Evolutionary conservation across 371 early-diverging fungal genomes (phyloP).

Genomic region (Mortierella sp.): DNA sequence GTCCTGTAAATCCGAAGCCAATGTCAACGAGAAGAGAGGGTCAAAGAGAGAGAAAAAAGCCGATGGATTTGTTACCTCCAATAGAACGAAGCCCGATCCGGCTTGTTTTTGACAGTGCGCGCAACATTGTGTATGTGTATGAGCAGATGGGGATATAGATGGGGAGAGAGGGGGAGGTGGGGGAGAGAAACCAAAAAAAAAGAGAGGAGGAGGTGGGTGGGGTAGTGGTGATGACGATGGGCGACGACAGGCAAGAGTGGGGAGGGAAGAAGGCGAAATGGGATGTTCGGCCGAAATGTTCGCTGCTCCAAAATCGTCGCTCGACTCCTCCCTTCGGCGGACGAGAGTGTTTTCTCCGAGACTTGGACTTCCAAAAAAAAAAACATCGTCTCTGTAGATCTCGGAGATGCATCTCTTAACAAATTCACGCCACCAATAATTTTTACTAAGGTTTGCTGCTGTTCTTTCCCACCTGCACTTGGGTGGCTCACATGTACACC

Average conservation of each 20-base stretch:
- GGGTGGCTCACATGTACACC: too few species aligned
- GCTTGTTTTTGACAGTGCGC: slow-evolving; percentile 49
- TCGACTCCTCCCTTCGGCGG: not conserved
- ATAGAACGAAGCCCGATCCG: slow-evolving; percentile 43
- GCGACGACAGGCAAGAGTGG: not conserved
- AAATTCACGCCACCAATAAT: too few species aligned
- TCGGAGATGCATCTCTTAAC: slow-evolving; percentile 14
- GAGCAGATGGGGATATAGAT: not conserved
- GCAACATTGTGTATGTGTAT: slow-evolving; percentile 37
- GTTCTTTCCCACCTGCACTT: too few species aligned
- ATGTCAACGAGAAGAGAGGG: too few species aligned
- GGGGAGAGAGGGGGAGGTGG: not conserved
- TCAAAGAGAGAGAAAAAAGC: too few species aligned
- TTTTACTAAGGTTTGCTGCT: too few species aligned
- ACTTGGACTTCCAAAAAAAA: too few species aligned
- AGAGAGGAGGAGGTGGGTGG: slow-evolving; percentile 1
- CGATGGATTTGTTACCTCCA: slow-evolving; percentile 35
- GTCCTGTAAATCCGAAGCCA: too few species aligned
- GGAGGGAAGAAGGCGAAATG: not conserved
- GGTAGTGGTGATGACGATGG: slow-evolving; percentile 12
- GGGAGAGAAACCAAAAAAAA: not conserved
- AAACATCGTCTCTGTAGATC: not conserved
- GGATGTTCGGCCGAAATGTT: slow-evolving; percentile 10
- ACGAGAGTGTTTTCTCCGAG: not conserved
- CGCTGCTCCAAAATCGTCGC: slow-evolving; percentile 5